Evolutionary conservation across 2,329 filamentous ascomycete species (phyloP).

Genomic region (Paecilomyces formosus): DNA sequence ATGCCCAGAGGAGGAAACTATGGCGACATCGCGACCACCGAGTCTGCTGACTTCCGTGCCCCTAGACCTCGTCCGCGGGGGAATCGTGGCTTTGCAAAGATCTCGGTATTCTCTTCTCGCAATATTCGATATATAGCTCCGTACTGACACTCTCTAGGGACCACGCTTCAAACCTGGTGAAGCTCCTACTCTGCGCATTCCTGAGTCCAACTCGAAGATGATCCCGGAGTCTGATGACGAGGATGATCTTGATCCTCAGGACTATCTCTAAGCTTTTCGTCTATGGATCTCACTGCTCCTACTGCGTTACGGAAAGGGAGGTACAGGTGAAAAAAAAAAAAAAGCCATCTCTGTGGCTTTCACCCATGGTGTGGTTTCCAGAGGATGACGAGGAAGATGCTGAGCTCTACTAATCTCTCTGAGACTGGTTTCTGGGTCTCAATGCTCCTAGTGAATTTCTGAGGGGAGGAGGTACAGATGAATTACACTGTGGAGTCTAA

Average conservation of each 20-base stretch:
- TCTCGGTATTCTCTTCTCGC: constrained; percentile 8
- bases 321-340: background rate
- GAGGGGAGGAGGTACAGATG: background rate
- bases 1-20: constrained; percentile 9
- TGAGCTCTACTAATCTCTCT: background rate
- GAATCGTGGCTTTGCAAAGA: constrained; percentile 15
- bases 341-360: background rate
- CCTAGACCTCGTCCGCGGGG: constrained; percentile 3
- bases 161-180: constrained; percentile 12
- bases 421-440: background rate
- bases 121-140: background rate
- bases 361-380: background rate
- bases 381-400: constrained; percentile 8
- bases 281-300: background rate
- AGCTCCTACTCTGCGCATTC: constrained; percentile 10
- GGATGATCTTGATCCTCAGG: constrained; percentile 11
- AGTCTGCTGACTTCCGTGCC: background rate
- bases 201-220: constrained; percentile 9
- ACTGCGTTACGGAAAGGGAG: background rate
- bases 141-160: constrained; percentile 11
- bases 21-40: constrained; percentile 6
- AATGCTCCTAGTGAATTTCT: background rate
- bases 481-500: background rate
- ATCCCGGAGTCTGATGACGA: constrained; percentile 14
- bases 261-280: constrained; percentile 10